Evolutionary conservation across 164 flowering plant species (phyloP), one percentile per base, ranked within the genome.

Genomic region (Stephania cephalantha): DNA sequence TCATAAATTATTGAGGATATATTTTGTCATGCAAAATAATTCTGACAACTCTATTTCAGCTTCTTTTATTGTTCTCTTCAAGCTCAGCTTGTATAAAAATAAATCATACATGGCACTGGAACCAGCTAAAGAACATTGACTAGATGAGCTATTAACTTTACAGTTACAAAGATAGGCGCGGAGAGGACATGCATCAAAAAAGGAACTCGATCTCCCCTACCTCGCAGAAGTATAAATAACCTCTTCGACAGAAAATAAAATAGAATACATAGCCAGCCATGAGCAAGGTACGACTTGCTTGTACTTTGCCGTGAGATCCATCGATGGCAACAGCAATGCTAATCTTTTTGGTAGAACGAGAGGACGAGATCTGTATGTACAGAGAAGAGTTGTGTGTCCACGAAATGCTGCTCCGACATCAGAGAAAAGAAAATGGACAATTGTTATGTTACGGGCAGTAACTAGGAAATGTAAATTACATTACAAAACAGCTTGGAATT

Each of bases 321-420:
- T 29, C 63, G 65, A 72, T 66, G 69, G 68, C 29, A 68, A 72
- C 58, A 67, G 68, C 29, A 29, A 67, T 72, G 17, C 79, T 90
- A 91, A 77, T 93, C 94, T 81, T 91, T 95, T 81, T 95, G 99
- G 84, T 88, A 86, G 83, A 95, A 90, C 13, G 99, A 95, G 77
- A 95, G 94, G 65, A 88, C 90, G 42, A 93, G 91, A 84, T 95
- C 99, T 30, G 99, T 95, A 87, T 95, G 99, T 82, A 95, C 99
- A 80, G 99, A 93, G 84, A 95, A 95, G 81, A 95, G 93, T 76
- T 95, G 99, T 58, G 98, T 95, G 82, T 95, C 98, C 84, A 90
- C 86, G 66, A 95, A 93, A 72, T 82, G 90, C 99, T 95, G 98
- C 75, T 71, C 69, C n/a, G 65, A 20, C 64, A 61, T 61, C 20